phyloP scores from a whole-genome alignment of 306 rosid genomes.

The Trifolium subterraneum region DNA sequence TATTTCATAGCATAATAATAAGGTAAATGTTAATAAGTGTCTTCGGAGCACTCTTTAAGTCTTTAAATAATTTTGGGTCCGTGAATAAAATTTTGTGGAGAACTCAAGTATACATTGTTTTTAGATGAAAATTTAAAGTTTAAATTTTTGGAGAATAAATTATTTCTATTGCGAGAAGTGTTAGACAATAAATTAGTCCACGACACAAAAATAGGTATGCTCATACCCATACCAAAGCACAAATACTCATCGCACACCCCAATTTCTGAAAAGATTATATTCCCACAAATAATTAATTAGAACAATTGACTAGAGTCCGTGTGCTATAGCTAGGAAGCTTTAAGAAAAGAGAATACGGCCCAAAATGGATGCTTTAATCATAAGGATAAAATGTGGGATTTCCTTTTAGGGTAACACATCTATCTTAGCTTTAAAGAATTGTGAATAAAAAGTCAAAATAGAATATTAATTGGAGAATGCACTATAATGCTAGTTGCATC shows the following conservation, averaged over 20 bases:
- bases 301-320: slow-evolving; percentile 1
- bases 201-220: background rate
- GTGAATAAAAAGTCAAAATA: slow-evolving; percentile 16
- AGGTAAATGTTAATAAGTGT: too few species aligned
- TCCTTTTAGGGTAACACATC: slow-evolving; percentile 22
- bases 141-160: background rate
- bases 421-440: slow-evolving; percentile 11
- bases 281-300: slow-evolving; percentile 31
- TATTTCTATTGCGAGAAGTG: too few species aligned
- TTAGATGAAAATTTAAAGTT: too few species aligned
- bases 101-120: background rate
- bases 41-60: too few species aligned
- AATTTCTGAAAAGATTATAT: slow-evolving; percentile 36
- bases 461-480: background rate
- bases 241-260: slow-evolving; percentile 22
- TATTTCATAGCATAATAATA: too few species aligned
- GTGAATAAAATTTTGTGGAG: background rate
- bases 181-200: background rate
- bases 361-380: background rate
- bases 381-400: background rate
- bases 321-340: background rate
- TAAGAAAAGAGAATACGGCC: slow-evolving; percentile 5
- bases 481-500: slow-evolving; percentile 15
- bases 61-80: too few species aligned
- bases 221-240: background rate